Percentiles rank a stretch among this genome's conserved stretches.
Conservation (phyloP, 2,329 filamentous ascomycete species). For the Dothiorella sarmentorum region DNA sequence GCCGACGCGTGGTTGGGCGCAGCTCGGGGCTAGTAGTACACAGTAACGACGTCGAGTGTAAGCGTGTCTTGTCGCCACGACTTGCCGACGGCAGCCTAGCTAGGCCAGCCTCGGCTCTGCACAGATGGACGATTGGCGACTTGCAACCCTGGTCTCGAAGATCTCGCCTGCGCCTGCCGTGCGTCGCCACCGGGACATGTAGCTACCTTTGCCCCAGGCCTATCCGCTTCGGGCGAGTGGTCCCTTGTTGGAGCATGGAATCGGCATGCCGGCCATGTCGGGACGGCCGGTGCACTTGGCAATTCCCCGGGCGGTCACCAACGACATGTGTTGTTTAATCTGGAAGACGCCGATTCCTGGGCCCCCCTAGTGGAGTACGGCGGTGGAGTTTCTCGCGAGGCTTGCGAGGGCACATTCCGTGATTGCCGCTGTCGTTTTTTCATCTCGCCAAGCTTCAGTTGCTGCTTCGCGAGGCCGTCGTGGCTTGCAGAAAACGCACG, state of each 20-base stretch:
- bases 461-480: background rate
- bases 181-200: background rate
- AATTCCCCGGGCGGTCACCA: background rate
- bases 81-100: background rate
- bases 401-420: background rate
- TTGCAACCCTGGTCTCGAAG: background rate
- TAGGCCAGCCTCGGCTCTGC: background rate
- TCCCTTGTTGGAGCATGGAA: background rate
- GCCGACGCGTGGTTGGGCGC: background rate
- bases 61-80: background rate
- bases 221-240: background rate
- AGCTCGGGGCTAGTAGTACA: background rate
- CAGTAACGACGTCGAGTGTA: background rate
- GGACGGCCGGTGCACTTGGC: slow-evolving; percentile 8
- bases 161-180: slow-evolving; percentile 10
- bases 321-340: background rate
- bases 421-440: background rate
- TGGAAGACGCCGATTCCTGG: slow-evolving; percentile 2
- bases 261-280: slow-evolving; percentile 14
- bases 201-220: background rate
- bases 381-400: background rate
- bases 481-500: slow-evolving; percentile 15
- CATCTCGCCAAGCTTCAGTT: background rate
- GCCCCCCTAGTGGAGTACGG: background rate
- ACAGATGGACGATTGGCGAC: slow-evolving; percentile 12